phyloP scores from a whole-genome alignment of 805 yeast species.

The Schizosaccharomyces lindneri region DNA sequence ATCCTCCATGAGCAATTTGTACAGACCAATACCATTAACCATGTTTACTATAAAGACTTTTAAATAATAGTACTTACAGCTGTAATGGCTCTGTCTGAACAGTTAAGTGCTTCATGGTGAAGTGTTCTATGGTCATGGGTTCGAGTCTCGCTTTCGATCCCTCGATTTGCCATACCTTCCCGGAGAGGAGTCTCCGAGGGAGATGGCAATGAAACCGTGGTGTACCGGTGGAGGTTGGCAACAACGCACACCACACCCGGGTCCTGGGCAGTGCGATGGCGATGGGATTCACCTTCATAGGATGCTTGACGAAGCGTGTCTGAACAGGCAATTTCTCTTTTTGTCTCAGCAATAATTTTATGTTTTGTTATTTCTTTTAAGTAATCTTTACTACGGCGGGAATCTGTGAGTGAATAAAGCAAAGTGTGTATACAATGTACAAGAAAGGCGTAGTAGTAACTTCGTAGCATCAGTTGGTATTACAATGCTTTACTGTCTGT shows the following conservation, averaged over 20 bases:
- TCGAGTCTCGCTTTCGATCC: background rate
- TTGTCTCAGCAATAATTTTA: background rate
- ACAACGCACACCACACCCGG: conserved; percentile 19
- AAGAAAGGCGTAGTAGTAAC: no score
- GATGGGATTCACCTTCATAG: conserved; percentile 2
- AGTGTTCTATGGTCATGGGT: background rate
- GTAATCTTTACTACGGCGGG: no score
- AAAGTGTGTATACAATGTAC: no score
- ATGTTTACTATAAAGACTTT: no score
- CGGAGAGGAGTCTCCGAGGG: background rate
- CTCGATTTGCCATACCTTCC: background rate
- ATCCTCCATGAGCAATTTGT: no score
- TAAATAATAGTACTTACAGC: background rate
- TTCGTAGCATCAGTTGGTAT: no score
- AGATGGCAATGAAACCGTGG: background rate
- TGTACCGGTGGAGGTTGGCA: conserved; percentile 3
- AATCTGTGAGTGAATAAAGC: no score
- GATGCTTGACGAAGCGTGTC: conserved; percentile 3
- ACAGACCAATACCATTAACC: no score
- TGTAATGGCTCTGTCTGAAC: background rate
- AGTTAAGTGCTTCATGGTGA: background rate
- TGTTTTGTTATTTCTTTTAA: background rate
- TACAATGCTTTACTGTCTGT: no score
- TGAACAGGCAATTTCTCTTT: conserved; percentile 4
- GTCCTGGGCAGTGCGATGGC: conserved; percentile 7